phyloP scores from a whole-genome alignment of 148 eudicot species.

The Gaultheria prostrata region DNA sequence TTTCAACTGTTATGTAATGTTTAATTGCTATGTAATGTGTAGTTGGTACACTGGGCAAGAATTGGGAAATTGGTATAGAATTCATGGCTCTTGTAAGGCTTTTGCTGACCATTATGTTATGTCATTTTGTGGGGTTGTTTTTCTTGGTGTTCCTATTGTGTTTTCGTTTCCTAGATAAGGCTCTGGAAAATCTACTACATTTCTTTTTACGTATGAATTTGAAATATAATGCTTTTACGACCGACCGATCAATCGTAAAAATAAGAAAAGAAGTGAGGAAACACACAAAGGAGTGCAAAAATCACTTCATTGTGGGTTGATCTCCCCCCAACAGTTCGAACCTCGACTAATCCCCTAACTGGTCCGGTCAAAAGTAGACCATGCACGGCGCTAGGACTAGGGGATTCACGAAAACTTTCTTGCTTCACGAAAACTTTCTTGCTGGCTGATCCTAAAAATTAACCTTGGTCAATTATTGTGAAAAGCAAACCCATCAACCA shows the following conservation, averaged over 20 bases:
- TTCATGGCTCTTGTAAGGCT: constrained; percentile 4
- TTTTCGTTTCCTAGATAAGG: background rate
- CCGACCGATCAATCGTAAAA: background rate
- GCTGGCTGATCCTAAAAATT: too few species aligned
- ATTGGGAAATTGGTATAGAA: constrained; percentile 17
- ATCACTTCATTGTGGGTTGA: background rate
- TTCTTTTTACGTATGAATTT: background rate
- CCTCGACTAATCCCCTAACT: too few species aligned
- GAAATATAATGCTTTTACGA: background rate
- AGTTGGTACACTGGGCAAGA: background rate
- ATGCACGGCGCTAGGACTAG: too few species aligned
- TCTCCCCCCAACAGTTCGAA: too few species aligned
- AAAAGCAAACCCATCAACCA: too few species aligned
- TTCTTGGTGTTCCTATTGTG: background rate
- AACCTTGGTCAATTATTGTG: too few species aligned
- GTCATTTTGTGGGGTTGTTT: background rate
- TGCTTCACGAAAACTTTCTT: too few species aligned
- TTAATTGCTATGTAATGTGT: background rate
- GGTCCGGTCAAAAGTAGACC: too few species aligned
- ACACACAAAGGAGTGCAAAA: background rate
- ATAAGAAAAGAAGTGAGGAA: background rate
- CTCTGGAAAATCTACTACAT: too few species aligned
- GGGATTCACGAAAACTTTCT: too few species aligned
- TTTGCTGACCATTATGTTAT: background rate
- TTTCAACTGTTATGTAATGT: background rate